These are phyloP conservation scores for Porphyrellus cyaneotinctus DNA, from an alignment of 768 basidiomycete genomes.

Conservation along the genomic window DNA sequence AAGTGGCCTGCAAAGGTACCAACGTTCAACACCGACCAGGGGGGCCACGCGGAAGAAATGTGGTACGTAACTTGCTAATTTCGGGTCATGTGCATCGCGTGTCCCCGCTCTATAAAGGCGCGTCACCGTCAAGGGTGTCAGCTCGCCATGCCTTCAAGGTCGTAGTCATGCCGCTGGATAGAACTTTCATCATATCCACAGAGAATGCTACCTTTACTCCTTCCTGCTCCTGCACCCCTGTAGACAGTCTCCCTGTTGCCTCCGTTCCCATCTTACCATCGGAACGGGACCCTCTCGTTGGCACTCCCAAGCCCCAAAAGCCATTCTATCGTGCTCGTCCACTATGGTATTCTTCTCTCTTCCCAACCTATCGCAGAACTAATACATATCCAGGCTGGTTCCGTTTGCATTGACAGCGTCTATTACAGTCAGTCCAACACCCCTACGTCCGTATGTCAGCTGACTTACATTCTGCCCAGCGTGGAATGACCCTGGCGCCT, in stretches of 20 bases:
- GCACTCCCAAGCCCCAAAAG: conserved; percentile 31
- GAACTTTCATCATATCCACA: conserved; percentile 32
- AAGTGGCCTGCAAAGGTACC: neutral
- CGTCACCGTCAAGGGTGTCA: neutral
- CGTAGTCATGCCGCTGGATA: conserved; percentile 27
- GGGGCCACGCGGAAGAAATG: conserved; percentile 7
- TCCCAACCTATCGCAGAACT: neutral
- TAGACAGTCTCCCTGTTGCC: conserved; percentile 15
- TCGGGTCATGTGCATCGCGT: conserved; percentile 17
- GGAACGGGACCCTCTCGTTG: conserved; percentile 34
- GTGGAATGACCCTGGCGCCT: conserved; percentile 75
- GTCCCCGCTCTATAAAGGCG: conserved; percentile 24
- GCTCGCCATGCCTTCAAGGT: conserved; percentile 8
- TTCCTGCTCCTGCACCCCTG: conserved; percentile 14
- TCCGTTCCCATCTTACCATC: conserved; percentile 18
- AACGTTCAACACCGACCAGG: conserved; percentile 3
- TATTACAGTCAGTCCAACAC: conserved; percentile 51
- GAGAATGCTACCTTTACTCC: conserved; percentile 31
- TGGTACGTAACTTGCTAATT: conserved; percentile 22
- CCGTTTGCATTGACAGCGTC: conserved; percentile 65
- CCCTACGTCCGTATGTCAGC: neutral
- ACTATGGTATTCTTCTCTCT: conserved; percentile 35
- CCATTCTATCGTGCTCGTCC: conserved; percentile 50
- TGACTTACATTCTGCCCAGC: conserved; percentile 39
- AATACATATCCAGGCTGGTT: conserved; percentile 50